These are phyloP conservation scores for Dryas octopetala DNA, from an alignment of 306 rosid genomes.

Conservation along the genomic window DNA sequence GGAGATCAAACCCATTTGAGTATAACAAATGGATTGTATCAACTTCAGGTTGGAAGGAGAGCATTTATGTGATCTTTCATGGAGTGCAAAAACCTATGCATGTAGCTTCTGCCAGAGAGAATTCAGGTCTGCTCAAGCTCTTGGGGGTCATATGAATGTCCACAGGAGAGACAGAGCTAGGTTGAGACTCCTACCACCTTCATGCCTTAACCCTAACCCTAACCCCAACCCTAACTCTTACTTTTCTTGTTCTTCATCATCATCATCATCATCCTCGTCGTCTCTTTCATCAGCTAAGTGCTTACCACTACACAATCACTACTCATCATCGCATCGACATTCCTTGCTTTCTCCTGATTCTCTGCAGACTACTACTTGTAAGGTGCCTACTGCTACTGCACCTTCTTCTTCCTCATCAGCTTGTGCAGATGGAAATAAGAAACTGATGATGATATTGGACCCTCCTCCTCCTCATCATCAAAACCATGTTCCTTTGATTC, in stretches of 20 bases:
- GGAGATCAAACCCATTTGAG: conserved; percentile 50
- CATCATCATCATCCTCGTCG: conserved; percentile 4
- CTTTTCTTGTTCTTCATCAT: conserved; percentile 24
- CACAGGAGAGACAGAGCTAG: conserved; percentile 89
- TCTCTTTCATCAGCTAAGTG: conserved; percentile 23
- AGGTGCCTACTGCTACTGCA: background rate
- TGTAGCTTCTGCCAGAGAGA: conserved; percentile 86
- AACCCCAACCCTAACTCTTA: conserved; percentile 40
- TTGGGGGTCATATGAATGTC: conserved; percentile 92
- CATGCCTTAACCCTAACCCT: conserved; percentile 32
- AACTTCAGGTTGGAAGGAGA: conserved; percentile 41
- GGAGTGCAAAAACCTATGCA: conserved; percentile 57
- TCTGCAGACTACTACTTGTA: background rate
- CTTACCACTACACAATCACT: conserved; percentile 12
- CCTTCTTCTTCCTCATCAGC: conserved; percentile 27
- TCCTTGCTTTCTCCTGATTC: conserved; percentile 29
- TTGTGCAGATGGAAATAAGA: conserved; percentile 34
- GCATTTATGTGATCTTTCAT: conserved; percentile 36
- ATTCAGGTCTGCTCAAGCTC: conserved; percentile 84
- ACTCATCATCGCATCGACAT: conserved; percentile 7
- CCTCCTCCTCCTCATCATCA: background rate
- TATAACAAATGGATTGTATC: conserved; percentile 29
- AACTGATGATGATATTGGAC: conserved; percentile 19
- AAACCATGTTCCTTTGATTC: conserved; percentile 3
- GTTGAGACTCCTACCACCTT: conserved; percentile 46